phyloP scores from a whole-genome alignment of 345 rosid genomes.

The Boechera stricta region DNA sequence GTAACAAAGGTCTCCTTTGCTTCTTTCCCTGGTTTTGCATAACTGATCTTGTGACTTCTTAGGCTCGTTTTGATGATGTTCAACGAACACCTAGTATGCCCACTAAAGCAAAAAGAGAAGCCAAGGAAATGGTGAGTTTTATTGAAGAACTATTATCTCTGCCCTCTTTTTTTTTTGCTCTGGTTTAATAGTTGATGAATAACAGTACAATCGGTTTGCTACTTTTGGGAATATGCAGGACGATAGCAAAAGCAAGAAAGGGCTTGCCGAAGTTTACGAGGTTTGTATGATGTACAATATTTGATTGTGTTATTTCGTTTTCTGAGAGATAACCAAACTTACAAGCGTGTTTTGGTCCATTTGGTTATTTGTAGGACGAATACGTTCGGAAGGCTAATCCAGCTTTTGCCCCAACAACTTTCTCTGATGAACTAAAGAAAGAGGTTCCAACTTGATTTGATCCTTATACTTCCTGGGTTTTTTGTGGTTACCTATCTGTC shows the following conservation, averaged over 20 bases:
- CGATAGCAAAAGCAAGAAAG: conserved; percentile 90
- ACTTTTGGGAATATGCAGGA: conserved; percentile 60
- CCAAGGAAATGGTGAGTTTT: conserved; percentile 68
- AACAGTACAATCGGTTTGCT: conserved; percentile 17
- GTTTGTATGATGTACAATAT: conserved; percentile 51
- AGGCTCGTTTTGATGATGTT: conserved; percentile 83
- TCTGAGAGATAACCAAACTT: conserved; percentile 19
- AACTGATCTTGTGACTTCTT: conserved; percentile 19
- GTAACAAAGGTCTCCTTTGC: background rate
- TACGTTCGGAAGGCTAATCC: conserved; percentile 75
- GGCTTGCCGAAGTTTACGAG: conserved; percentile 98
- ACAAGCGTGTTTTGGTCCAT: conserved; percentile 12
- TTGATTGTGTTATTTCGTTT: background rate
- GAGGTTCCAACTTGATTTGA: conserved; percentile 10
- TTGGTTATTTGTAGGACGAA: conserved; percentile 67
- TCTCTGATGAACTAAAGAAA: conserved; percentile 72
- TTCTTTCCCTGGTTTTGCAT: conserved; percentile 9
- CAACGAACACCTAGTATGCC: conserved; percentile 58
- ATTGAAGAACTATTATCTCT: conserved; percentile 3
- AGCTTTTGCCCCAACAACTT: conserved; percentile 66
- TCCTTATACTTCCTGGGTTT: background rate
- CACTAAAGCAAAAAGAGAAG: conserved; percentile 69
- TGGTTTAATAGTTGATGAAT: conserved; percentile 11
- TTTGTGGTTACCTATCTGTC: background rate
- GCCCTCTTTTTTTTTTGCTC: background rate